Conservation (phyloP, 352 stramenopile species). For the Phytophthora hibernalis region DNA sequence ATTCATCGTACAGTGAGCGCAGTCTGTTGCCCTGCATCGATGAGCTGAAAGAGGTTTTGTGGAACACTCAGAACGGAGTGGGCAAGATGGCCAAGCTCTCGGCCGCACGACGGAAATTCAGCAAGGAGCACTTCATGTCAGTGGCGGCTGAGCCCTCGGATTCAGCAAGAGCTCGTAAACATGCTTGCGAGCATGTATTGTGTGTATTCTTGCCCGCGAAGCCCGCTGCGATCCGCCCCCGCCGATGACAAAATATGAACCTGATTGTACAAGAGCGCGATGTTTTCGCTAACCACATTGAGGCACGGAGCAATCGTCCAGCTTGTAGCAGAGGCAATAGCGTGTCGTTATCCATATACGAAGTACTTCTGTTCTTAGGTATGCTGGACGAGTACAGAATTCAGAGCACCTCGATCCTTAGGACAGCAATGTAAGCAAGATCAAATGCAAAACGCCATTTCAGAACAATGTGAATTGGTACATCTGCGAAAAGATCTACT, state of each 20-base stretch:
- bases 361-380: constrained; percentile 35
- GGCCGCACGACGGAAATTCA: constrained; percentile 87
- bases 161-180: constrained; percentile 54
- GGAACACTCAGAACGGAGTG: constrained; percentile 72
- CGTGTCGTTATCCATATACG: constrained; percentile 42
- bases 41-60: constrained; percentile 84
- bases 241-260: constrained; percentile 38
- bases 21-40: constrained; percentile 68
- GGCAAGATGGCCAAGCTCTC: constrained; percentile 82
- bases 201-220: constrained; percentile 32
- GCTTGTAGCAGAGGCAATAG: constrained; percentile 24
- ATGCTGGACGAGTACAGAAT: neutral
- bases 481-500: constrained; percentile 22
- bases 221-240: constrained; percentile 19
- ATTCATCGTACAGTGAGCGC: constrained; percentile 80
- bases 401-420: neutral
- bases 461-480: neutral
- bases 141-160: constrained; percentile 68
- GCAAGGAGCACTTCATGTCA: constrained; percentile 82
- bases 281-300: constrained; percentile 20
- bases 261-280: constrained; percentile 44
- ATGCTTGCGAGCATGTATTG: constrained; percentile 25
- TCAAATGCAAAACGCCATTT: constrained; percentile 8
- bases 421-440: neutral
- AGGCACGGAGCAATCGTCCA: constrained; percentile 26